These are phyloP conservation scores for Yamadazyma phyllophila DNA, from an alignment of 805 yeast genomes.

Conservation along the genomic window DNA sequence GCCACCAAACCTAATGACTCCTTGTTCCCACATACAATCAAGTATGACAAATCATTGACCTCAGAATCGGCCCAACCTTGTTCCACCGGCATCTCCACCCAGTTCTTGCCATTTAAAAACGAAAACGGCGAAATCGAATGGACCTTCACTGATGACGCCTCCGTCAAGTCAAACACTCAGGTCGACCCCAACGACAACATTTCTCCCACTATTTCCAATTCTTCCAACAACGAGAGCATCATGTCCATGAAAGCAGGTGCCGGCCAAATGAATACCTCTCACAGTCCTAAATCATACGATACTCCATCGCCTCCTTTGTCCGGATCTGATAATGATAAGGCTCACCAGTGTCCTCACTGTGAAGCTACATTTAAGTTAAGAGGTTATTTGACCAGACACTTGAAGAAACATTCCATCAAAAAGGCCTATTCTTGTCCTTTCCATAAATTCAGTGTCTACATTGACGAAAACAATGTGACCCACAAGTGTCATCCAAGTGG, in stretches of 20 bases:
- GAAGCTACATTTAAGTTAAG: constrained; percentile 48
- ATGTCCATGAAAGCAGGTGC: constrained; percentile 5
- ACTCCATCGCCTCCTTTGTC: constrained; percentile 21
- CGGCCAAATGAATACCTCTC: constrained; percentile 1
- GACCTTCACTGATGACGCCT: constrained; percentile 47
- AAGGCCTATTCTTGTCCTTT: constrained; percentile 59
- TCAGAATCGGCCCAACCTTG: constrained; percentile 31
- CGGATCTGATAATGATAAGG: constrained; percentile 13
- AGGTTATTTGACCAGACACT: constrained; percentile 54
- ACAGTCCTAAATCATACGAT: constrained; percentile 29
- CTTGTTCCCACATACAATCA: constrained; percentile 7
- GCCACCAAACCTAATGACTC: not conserved
- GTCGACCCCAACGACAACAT: constrained; percentile 12
- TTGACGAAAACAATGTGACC: constrained; percentile 38
- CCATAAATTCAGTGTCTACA: constrained; percentile 36
- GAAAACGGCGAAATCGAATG: constrained; percentile 57
- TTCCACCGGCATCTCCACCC: constrained; percentile 49
- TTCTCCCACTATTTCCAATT: constrained; percentile 40
- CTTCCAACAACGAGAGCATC: constrained; percentile 18
- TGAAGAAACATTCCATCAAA: constrained; percentile 48
- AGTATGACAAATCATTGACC: not conserved
- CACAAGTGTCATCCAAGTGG: constrained; percentile 57
- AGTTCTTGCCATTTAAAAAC: constrained; percentile 51
- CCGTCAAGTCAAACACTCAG: constrained; percentile 12
- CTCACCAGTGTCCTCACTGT: constrained; percentile 48